Percentiles rank a stretch among this genome's conserved stretches.
phyloP scores from a whole-genome alignment of 1,139 yeast species.

The Debaryomyces sp. region DNA sequence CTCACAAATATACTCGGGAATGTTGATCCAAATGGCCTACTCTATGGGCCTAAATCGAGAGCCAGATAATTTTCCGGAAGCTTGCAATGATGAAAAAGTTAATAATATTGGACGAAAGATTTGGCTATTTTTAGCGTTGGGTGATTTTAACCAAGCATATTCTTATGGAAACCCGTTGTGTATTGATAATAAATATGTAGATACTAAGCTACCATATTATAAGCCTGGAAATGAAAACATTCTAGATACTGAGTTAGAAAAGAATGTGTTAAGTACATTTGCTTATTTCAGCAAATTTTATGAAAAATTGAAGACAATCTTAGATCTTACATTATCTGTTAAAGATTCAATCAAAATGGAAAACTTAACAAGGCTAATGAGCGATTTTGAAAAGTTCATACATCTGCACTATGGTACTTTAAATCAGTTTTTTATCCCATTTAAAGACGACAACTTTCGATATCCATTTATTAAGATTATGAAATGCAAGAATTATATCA shows the following conservation, averaged over 20 bases:
- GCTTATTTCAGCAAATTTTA: slow-evolving; percentile 27
- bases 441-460: slow-evolving; percentile 21
- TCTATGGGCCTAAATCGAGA: slow-evolving; percentile 54
- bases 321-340: slow-evolving; percentile 28
- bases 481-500: slow-evolving; percentile 35
- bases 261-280: slow-evolving; percentile 26
- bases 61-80: slow-evolving; percentile 34
- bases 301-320: slow-evolving; percentile 21
- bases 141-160: slow-evolving; percentile 36
- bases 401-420: slow-evolving; percentile 25
- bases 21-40: slow-evolving; percentile 48
- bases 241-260: slow-evolving; percentile 31
- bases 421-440: slow-evolving; percentile 28
- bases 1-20: slow-evolving; percentile 44
- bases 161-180: slow-evolving; percentile 44
- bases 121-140: slow-evolving; percentile 51
- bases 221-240: slow-evolving; percentile 29
- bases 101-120: slow-evolving; percentile 52
- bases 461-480: slow-evolving; percentile 35
- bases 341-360: slow-evolving; percentile 20
- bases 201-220: slow-evolving; percentile 37
- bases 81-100: slow-evolving; percentile 24
- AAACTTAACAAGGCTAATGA: slow-evolving; percentile 24
- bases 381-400: slow-evolving; percentile 33
- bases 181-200: slow-evolving; percentile 32